Evolutionary conservation across 2,329 filamentous ascomycete species (phyloP), one percentile per base, ranked within the genome.

Genomic region (Cladosporium halotolerans): DNA sequence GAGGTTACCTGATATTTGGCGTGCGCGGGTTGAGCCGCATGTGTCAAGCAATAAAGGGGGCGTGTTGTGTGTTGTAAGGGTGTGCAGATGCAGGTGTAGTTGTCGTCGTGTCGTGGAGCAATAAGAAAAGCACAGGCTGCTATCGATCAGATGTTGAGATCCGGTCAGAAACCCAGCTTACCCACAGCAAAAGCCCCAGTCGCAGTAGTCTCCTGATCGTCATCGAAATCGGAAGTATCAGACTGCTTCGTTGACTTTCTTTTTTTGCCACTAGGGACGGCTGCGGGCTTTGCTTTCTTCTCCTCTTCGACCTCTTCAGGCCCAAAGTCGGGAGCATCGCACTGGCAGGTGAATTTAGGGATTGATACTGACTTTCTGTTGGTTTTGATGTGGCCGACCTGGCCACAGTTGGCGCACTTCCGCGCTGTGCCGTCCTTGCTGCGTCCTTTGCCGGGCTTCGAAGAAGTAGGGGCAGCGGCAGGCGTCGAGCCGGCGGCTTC

Each of bases 331-430:
- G 51, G 51, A 7, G 13, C 45, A 7, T 42, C 36, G 18, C 51
- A 53, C 9, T 34, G 43, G 34, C 62, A 63, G 59, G 62, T 51
- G 31, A 60, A 67, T 36, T 53, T 41, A 10, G 59, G 45, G 28
- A 14, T 32, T 45, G 58, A 60, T 62, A 72, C 78, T 73, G 81
- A 93, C 89, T 96, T 97, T 76, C 96, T 95, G 77, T 97, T 97
- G 45, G 92, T 97, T 73, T 96, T 96, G 77, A 99, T 99, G 67
- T 99, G 93, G 32, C 93, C 93, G 52, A 95, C 87, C 70, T 93
- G 88, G 47, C 93, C 93, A 73, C 93, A 99, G 71, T 96, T 97
- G 61, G 93, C 93, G 73, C 93, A 99, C 75, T 97, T 97, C 64
- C 95, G 81, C 53, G 79, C 78, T 9, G 82, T 85, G 42, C 75